phyloP scores from a whole-genome alignment of 768 basidiomycete species.

The Panellus pusillus region DNA sequence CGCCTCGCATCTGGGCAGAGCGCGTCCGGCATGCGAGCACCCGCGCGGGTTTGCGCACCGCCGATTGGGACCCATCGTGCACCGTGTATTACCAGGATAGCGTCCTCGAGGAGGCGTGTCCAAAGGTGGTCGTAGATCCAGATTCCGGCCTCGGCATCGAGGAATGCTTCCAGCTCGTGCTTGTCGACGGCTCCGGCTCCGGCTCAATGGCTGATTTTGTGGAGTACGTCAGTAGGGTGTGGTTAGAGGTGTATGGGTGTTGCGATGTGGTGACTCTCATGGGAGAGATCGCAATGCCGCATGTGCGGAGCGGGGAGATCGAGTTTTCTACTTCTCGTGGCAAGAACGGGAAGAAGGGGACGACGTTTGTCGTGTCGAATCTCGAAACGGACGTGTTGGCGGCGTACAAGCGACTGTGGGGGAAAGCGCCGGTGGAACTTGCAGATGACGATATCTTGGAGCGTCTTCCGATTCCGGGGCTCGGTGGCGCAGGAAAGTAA shows the following conservation, averaged over 20 bases:
- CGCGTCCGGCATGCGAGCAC: constrained; percentile 28
- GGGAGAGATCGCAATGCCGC: constrained; percentile 20
- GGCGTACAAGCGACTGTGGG: constrained; percentile 30
- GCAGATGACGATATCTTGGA: constrained; percentile 7
- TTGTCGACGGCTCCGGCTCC: constrained; percentile 26
- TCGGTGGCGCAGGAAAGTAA: too few species aligned
- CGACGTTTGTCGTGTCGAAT: constrained; percentile 11
- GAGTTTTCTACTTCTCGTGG: constrained; percentile 17
- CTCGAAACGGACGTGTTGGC: constrained; percentile 20
- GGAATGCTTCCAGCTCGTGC: constrained; percentile 31
- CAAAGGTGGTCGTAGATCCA: constrained; percentile 5
- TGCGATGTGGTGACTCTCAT: constrained; percentile 23
- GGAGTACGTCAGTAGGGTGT: constrained; percentile 26
- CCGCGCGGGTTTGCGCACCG: constrained; percentile 25
- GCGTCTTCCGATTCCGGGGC: background rate
- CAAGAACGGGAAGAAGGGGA: background rate
- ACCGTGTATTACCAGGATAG: constrained; percentile 23
- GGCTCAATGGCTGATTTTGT: constrained; percentile 32
- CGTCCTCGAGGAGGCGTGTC: constrained; percentile 27
- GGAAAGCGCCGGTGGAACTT: constrained; percentile 15
- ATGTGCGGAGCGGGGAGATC: constrained; percentile 28
- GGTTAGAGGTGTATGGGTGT: constrained; percentile 29
- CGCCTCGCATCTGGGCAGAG: constrained; percentile 27
- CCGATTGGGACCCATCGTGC: constrained; percentile 25
- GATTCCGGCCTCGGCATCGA: constrained; percentile 17